Evolutionary conservation across 345 rosid species (phyloP).

Genomic region (Brassica nigra): DNA sequence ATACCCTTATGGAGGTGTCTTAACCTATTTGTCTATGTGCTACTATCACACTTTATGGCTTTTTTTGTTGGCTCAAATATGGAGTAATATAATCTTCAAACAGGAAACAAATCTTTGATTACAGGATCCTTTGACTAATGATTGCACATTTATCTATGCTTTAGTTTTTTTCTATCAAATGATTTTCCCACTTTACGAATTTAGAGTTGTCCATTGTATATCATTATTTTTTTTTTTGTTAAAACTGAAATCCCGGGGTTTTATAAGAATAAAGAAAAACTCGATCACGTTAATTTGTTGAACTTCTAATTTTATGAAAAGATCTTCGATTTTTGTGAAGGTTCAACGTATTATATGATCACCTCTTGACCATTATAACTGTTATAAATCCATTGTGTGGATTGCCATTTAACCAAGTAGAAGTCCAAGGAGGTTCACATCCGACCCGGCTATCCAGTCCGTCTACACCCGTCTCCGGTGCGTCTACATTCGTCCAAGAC

Average conservation of each 20-base stretch:
- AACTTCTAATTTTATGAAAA: background rate
- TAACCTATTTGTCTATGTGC: constrained; percentile 7
- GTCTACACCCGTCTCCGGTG: too few species aligned
- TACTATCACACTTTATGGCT: constrained; percentile 5
- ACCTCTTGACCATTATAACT: constrained; percentile 9
- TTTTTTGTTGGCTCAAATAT: constrained; percentile 13
- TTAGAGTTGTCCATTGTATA: background rate
- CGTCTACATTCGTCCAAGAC: too few species aligned
- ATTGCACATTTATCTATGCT: background rate
- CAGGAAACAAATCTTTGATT: background rate
- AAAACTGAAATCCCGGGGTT: background rate
- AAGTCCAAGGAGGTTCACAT: too few species aligned
- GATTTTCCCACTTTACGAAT: background rate
- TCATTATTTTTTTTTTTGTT: background rate
- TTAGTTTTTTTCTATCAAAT: background rate
- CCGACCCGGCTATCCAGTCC: too few species aligned
- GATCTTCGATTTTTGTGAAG: constrained; percentile 15
- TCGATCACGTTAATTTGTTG: background rate
- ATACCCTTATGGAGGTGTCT: constrained; percentile 5
- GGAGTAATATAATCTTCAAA: background rate
- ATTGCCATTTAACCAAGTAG: too few species aligned
- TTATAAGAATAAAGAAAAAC: background rate
- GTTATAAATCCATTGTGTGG: too few species aligned
- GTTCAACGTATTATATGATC: constrained; percentile 21
- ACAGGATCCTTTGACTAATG: constrained; percentile 10